Percentiles rank a stretch among this genome's conserved stretches.
Evolutionary conservation across 1,139 yeast genomes (phyloP).

Genomic region (Candida albicans): DNA sequence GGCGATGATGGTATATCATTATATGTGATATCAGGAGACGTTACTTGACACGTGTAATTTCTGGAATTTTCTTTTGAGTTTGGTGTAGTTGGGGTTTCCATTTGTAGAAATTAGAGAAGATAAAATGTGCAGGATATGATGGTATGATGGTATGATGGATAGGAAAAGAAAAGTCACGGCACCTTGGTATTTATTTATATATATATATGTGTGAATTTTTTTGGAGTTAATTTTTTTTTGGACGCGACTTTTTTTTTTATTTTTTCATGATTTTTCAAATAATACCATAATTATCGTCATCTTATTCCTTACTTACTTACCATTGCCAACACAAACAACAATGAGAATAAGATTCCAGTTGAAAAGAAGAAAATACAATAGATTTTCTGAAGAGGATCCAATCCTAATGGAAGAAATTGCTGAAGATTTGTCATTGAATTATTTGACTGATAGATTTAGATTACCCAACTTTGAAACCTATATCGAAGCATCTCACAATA

Average conservation of each 20-base stretch:
- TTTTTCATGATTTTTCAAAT: background rate
- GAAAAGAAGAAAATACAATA: conserved; percentile 11
- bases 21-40: background rate
- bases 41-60: no score
- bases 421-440: conserved; percentile 7
- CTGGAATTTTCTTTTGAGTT: background rate
- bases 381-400: conserved; percentile 17
- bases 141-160: no score
- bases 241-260: conserved; percentile 3
- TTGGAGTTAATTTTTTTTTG: background rate
- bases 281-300: background rate
- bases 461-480: conserved; percentile 1
- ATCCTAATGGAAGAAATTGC: conserved; percentile 15
- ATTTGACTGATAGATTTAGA: conserved; percentile 1
- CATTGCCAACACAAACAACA: background rate
- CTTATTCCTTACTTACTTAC: background rate
- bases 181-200: background rate
- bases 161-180: no score
- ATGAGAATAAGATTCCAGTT: conserved; percentile 11
- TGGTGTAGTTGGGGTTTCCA: conserved; percentile 1
- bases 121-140: background rate
- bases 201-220: background rate
- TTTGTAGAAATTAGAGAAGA: background rate
- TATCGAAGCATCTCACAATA: conserved; percentile 4
- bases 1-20: conserved; percentile 6